Conservation (phyloP, 768 basidiomycete genomes). For the Suillus subaureus region DNA sequence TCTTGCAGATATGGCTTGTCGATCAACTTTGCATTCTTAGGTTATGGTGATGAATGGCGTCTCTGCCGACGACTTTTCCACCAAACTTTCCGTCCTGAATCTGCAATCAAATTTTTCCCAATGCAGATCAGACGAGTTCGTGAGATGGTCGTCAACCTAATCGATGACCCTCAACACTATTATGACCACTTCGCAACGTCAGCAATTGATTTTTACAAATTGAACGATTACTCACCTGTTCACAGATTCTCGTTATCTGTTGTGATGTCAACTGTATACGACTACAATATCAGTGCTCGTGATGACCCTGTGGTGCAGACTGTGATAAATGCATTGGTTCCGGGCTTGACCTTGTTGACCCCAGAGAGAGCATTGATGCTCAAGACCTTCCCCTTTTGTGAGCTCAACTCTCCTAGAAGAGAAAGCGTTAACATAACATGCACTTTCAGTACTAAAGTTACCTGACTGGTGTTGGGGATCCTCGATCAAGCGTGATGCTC, state of each 20-base stretch:
- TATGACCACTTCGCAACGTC: constrained; percentile 21
- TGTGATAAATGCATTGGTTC: not conserved
- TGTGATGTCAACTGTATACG: constrained; percentile 9
- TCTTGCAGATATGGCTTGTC: constrained; percentile 7
- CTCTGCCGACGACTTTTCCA: constrained; percentile 38
- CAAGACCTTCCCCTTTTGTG: constrained; percentile 6
- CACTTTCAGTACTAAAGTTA: constrained; percentile 1
- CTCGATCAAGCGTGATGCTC: constrained; percentile 11
- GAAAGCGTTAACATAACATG: not conserved
- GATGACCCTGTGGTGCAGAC: constrained; percentile 6
- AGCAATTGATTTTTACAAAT: not conserved
- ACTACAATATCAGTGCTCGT: not conserved
- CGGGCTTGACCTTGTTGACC: not conserved
- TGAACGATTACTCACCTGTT: not conserved
- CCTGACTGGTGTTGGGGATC: constrained; percentile 17
- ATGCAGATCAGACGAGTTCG: constrained; percentile 25
- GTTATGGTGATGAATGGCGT: constrained; percentile 19
- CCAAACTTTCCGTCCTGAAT: constrained; percentile 39
- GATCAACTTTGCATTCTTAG: constrained; percentile 2
- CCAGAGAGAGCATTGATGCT: constrained; percentile 8
- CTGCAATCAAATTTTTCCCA: constrained; percentile 25
- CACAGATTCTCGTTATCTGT: constrained; percentile 11
- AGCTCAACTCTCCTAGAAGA: not conserved
- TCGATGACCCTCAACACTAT: constrained; percentile 32
- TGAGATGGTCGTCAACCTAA: constrained; percentile 28